phyloP scores from a whole-genome alignment of 2,329 filamentous ascomycete species.

The Thermothelomyces thermophilus region DNA sequence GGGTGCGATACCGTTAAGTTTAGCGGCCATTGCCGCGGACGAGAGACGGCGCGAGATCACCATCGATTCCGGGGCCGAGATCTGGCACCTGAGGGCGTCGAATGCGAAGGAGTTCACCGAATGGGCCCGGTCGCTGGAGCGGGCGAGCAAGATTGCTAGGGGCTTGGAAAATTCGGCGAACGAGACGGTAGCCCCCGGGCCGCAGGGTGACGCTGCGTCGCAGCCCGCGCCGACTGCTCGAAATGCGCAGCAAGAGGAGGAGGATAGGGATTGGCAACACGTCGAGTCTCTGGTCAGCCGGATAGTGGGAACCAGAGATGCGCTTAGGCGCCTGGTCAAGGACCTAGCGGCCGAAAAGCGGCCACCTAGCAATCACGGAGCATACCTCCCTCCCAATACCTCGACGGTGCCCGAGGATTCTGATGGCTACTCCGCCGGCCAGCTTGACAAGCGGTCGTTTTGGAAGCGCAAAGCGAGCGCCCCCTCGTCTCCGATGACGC shows the following conservation, averaged over 20 bases:
- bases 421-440: slow-evolving; percentile 48
- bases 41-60: slow-evolving; percentile 85
- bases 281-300: slow-evolving; percentile 81
- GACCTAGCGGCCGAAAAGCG: slow-evolving; percentile 66
- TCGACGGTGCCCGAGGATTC: slow-evolving; percentile 41
- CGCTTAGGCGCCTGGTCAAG: slow-evolving; percentile 76
- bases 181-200: slow-evolving; percentile 21
- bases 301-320: slow-evolving; percentile 81
- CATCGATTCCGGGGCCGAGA: slow-evolving; percentile 92
- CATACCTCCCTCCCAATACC: slow-evolving; percentile 37
- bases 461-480: slow-evolving; percentile 83
- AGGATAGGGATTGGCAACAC: slow-evolving; percentile 79
- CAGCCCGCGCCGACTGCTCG: slow-evolving; percentile 26
- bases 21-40: slow-evolving; percentile 87
- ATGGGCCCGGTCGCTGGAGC: slow-evolving; percentile 82
- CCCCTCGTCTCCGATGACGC: slow-evolving; percentile 35
- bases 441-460: slow-evolving; percentile 63
- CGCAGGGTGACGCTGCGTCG: slow-evolving; percentile 15
- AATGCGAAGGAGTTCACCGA: slow-evolving; percentile 79
- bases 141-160: slow-evolving; percentile 62
- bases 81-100: slow-evolving; percentile 86
- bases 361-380: slow-evolving; percentile 27
- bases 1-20: slow-evolving; percentile 83
- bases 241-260: slow-evolving; percentile 42
- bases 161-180: slow-evolving; percentile 39